These are phyloP conservation scores for Schoenoplectus triqueter DNA, from an alignment of 202 grass and related monocot genomes.

Conservation along the genomic window DNA sequence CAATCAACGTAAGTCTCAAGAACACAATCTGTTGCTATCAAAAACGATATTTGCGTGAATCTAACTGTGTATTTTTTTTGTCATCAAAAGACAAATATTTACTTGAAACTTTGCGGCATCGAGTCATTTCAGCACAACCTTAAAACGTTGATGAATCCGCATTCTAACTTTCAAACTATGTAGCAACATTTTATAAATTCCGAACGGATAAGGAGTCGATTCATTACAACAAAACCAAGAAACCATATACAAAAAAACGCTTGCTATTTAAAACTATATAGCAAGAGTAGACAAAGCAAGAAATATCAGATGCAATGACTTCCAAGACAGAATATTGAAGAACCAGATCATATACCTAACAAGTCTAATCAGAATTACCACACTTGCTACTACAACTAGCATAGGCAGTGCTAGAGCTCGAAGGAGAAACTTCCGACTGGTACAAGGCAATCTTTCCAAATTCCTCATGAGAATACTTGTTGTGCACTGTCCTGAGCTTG, in stretches of 20 bases:
- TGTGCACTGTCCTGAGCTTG: conserved; percentile 51
- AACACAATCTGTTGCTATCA: too few species aligned
- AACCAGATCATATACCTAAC: neutral
- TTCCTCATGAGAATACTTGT: conserved; percentile 54
- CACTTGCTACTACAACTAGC: conserved; percentile 27
- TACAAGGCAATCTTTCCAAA: conserved; percentile 51
- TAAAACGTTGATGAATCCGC: neutral
- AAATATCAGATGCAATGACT: neutral
- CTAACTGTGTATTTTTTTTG: neutral
- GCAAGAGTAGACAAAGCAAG: neutral
- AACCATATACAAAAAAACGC: conserved; percentile 11
- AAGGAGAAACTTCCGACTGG: conserved; percentile 36
- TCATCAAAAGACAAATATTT: neutral
- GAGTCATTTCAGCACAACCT: neutral
- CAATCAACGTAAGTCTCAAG: neutral
- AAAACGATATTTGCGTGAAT: neutral
- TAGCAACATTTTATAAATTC: neutral
- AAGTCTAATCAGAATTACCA: conserved; percentile 9
- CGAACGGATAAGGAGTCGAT: neutral
- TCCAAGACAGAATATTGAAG: conserved; percentile 3
- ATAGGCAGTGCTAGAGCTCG: conserved; percentile 29
- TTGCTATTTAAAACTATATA: conserved; percentile 23
- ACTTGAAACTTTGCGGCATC: neutral
- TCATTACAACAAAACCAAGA: conserved; percentile 6
- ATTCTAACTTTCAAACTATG: neutral